Base-by-base conservation (phyloP, 257 asterid genomes). In the Solanum verrucosum region DNA sequence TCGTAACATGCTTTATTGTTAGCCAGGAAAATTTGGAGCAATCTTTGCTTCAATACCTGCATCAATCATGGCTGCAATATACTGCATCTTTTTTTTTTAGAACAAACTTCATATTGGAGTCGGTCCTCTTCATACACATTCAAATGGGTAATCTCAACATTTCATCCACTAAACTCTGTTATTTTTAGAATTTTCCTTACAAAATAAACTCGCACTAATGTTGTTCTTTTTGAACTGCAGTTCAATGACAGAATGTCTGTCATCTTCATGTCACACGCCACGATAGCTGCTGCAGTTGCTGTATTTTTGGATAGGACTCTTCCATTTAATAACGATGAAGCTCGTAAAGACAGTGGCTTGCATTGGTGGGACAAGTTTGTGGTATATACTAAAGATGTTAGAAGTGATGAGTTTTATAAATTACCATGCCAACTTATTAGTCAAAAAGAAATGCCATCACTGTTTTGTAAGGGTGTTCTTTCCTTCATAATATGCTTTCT, bases 1-100 rank as follows among this genome's bases (percentile, higher is more conserved):
- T 6, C 14, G 1, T 75, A 13, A n/a, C 59, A 31, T 21, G 52
- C 35, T 33, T 27, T 29, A 1, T 78, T 14, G 23, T 86, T 78
- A 3, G 37, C 52, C 93, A 96, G 96, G 98, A 37, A 91, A 96
- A 89, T 87, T 95, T 85, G 98, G 96, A 74, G 96, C 98, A 7
- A 9, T 96, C 70, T 95, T 95, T 15, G 95, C 96, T 20, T 90
- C 96, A n/a, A 93, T 93, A 63, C 96, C 98, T 63, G 82, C 83
- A 92, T 92, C 96, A 59, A 94, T 95, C 86, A 91, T 93, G 90
- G 95, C 94, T 20, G 96, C 94, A 4, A 88, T 96, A 49, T 49
- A 49, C 60, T 49, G 60, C 60, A 52, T 16, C 60, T 52, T 52
- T 8, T 49, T 27, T 27, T 27, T 27, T 93, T 91, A 91, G 98